phyloP scores from a whole-genome alignment of 2,329 filamentous ascomycete species.

The Aspergillus fructus region DNA sequence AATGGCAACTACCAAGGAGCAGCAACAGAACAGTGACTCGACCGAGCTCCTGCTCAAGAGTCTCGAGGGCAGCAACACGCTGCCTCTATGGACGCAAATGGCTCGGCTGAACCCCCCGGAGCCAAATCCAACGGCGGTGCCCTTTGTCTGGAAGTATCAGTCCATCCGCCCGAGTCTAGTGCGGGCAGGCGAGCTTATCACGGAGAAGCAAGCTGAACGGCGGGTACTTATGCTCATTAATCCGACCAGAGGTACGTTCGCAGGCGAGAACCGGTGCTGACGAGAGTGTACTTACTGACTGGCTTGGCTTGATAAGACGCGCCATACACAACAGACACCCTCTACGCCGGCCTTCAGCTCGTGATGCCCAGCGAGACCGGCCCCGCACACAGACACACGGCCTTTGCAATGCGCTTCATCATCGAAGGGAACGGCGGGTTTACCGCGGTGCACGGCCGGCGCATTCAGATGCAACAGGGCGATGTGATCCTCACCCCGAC shows the following conservation, averaged over 20 bases:
- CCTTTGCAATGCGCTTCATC: slow-evolving; percentile 59
- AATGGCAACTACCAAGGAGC: too few relatives aligned
- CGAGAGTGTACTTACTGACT: too few relatives aligned
- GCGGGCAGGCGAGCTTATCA: slow-evolving; percentile 36
- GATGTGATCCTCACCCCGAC: slow-evolving; percentile 59
- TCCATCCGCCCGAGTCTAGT: slow-evolving; percentile 36
- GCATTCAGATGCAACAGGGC: slow-evolving; percentile 52
- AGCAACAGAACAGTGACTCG: too few relatives aligned
- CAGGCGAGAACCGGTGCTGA: too few relatives aligned
- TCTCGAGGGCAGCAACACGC: slow-evolving; percentile 23
- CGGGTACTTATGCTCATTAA: slow-evolving; percentile 45
- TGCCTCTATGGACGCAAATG: slow-evolving; percentile 53
- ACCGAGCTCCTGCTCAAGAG: slow-evolving; percentile 20
- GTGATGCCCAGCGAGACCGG: slow-evolving; percentile 58
- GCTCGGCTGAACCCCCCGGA: slow-evolving; percentile 46
- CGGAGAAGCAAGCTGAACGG: slow-evolving; percentile 39
- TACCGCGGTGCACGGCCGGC: slow-evolving; percentile 56
- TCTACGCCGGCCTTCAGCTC: slow-evolving; percentile 58
- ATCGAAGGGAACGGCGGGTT: slow-evolving; percentile 56
- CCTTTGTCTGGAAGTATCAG: slow-evolving; percentile 41
- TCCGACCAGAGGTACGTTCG: slow-evolving; percentile 28
- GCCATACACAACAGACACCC: slow-evolving; percentile 58
- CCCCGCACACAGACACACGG: slow-evolving; percentile 56
- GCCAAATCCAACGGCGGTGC: slow-evolving; percentile 46
- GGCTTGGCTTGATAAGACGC: slow-evolving; percentile 31